Conservation (phyloP, 2,329 filamentous ascomycete species). For the Xylaria sp. region DNA sequence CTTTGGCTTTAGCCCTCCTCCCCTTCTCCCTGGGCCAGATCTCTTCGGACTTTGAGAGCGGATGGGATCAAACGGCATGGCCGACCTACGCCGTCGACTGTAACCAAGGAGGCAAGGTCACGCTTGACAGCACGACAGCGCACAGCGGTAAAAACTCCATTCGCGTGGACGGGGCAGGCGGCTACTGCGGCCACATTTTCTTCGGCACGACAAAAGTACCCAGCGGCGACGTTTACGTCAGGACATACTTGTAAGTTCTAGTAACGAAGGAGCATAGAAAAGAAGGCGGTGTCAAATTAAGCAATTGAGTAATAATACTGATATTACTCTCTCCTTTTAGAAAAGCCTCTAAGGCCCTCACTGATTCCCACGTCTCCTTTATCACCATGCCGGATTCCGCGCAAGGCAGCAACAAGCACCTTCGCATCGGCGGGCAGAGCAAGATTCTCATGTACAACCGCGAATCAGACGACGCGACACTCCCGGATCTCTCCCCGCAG, state of each 20-base stretch:
- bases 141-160: conserved; percentile 68
- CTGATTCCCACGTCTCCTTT: conserved; percentile 69
- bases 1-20: conserved; percentile 60
- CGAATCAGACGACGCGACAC: conserved; percentile 70
- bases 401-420: conserved; percentile 67
- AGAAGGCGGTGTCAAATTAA: too few relatives aligned
- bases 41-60: conserved; percentile 66
- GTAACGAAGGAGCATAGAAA: conserved; percentile 28
- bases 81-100: conserved; percentile 69
- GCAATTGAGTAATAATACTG: background rate
- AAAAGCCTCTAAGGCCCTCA: conserved; percentile 67
- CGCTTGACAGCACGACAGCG: conserved; percentile 66
- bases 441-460: conserved; percentile 74
- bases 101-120: conserved; percentile 67
- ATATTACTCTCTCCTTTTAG: conserved; percentile 50
- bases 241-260: conserved; percentile 64
- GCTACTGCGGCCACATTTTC: conserved; percentile 70
- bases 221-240: conserved; percentile 67
- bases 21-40: conserved; percentile 64
- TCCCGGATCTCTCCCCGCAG: conserved; percentile 69
- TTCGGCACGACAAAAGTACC: conserved; percentile 68
- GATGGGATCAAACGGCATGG: conserved; percentile 68
- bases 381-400: conserved; percentile 72
- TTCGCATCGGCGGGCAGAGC: conserved; percentile 70
- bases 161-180: conserved; percentile 63